These are phyloP conservation scores for Polygonum aviculare DNA, from an alignment of 148 eudicot species.

Conservation along the genomic window DNA sequence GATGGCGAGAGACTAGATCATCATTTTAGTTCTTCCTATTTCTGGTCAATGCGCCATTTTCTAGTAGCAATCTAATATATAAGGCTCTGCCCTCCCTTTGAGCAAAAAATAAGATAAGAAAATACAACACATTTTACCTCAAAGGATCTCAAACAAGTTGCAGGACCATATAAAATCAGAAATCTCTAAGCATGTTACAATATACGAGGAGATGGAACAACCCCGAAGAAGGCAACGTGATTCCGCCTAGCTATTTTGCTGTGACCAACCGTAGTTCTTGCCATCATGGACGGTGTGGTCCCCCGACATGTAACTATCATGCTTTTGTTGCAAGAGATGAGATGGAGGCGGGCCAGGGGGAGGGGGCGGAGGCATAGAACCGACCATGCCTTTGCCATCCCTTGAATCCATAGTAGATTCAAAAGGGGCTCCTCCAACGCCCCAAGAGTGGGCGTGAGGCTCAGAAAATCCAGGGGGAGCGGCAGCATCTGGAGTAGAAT, in stretches of 20 bases:
- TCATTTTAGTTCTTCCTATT: background rate
- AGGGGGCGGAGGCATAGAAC: constrained; percentile 54
- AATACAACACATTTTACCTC: background rate
- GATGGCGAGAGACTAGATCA: background rate
- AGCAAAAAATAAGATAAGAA: background rate
- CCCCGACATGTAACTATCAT: constrained; percentile 34
- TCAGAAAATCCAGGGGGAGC: constrained; percentile 28
- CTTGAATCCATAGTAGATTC: constrained; percentile 23
- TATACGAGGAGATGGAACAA: background rate
- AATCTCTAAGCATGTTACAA: background rate
- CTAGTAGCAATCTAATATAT: background rate
- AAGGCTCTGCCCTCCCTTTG: too few relatives aligned
- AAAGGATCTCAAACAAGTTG: background rate
- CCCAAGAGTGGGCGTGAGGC: constrained; percentile 57
- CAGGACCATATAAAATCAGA: background rate
- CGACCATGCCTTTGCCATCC: constrained; percentile 25
- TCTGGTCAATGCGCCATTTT: background rate
- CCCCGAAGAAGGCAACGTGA: background rate
- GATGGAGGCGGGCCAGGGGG: constrained; percentile 59
- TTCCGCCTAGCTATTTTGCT: constrained; percentile 36
- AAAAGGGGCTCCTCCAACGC: constrained; percentile 27
- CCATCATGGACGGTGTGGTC: constrained; percentile 35
- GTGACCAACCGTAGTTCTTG: constrained; percentile 46
- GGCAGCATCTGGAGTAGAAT: constrained; percentile 34
- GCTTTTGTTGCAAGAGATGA: constrained; percentile 42